Evolutionary conservation across 441 rosid genomes (phyloP).

Genomic region (Erodium moschatum): DNA sequence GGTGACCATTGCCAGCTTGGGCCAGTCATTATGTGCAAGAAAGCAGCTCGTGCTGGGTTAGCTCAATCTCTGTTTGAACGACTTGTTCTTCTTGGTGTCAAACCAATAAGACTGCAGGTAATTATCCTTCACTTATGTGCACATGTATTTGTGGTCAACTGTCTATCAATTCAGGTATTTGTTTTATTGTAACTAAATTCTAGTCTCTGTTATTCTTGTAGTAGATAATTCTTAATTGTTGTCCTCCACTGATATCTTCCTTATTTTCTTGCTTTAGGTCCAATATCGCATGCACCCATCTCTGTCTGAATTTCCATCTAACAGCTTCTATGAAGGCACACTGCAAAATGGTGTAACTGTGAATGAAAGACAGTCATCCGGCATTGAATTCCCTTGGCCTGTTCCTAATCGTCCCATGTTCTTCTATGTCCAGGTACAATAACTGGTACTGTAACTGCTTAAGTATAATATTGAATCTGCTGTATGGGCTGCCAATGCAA

Average conservation of each 20-base stretch:
- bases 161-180: neutral
- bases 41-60: constrained; percentile 99
- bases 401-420: constrained; percentile 98
- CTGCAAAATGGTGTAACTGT: constrained; percentile 96
- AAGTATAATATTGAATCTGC: neutral
- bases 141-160: neutral
- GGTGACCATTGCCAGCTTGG: constrained; percentile 99
- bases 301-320: constrained; percentile 94
- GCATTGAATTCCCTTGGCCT: constrained; percentile 99
- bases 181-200: neutral
- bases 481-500: neutral
- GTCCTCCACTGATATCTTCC: neutral
- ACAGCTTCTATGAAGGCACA: constrained; percentile 94
- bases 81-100: constrained; percentile 87
- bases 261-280: constrained; percentile 41
- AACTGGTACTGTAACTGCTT: constrained; percentile 33
- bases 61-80: constrained; percentile 98
- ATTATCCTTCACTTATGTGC: constrained; percentile 5
- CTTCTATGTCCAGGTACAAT: constrained; percentile 62
- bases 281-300: constrained; percentile 99
- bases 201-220: neutral
- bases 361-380: constrained; percentile 85
- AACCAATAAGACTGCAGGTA: constrained; percentile 99
- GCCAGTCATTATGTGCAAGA: constrained; percentile 99
- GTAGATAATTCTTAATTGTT: neutral